phyloP scores from a whole-genome alignment of 1,284 basidiomycete genomes.

The Cutaneotrichosporon sp. region DNA sequence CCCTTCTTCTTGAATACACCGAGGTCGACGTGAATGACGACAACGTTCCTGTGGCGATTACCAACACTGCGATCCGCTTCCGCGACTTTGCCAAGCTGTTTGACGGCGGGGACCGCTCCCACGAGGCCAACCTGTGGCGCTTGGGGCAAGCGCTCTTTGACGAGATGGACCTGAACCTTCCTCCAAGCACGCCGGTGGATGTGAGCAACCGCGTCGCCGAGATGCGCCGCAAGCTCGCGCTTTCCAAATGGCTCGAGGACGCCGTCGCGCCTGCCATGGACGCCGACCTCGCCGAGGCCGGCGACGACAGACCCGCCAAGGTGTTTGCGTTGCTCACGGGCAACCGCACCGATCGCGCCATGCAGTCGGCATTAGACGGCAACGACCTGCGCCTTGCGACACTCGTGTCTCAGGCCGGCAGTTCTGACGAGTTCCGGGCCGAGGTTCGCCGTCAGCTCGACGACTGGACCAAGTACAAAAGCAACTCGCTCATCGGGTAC shows the following conservation, averaged over 20 bases:
- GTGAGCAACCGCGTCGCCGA: conserved; percentile 52
- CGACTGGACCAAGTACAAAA: conserved; percentile 77
- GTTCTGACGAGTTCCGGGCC: conserved; percentile 71
- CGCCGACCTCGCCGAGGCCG: conserved; percentile 63
- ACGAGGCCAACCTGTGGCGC: conserved; percentile 78
- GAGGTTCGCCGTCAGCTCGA: conserved; percentile 76
- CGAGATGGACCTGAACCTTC: conserved; percentile 66
- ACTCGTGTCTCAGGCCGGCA: conserved; percentile 83
- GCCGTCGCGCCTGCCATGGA: conserved; percentile 74
- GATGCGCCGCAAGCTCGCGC: conserved; percentile 73
- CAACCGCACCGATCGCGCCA: conserved; percentile 81
- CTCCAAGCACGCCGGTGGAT: conserved; percentile 61
- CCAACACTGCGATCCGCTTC: conserved; percentile 67
- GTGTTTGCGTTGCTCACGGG: conserved; percentile 81
- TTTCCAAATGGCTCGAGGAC: conserved; percentile 82
- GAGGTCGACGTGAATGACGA: conserved; percentile 60
- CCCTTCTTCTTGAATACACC: conserved; percentile 75
- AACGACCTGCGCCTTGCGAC: conserved; percentile 85
- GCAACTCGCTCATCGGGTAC: conserved; percentile 68
- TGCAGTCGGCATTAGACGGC: conserved; percentile 69
- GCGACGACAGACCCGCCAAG: conserved; percentile 56
- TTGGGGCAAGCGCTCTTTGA: conserved; percentile 92
- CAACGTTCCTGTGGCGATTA: conserved; percentile 62
- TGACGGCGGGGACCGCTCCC: conserved; percentile 68
- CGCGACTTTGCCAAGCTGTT: conserved; percentile 74